These are phyloP conservation scores for Amanita rubescens DNA, from an alignment of 768 basidiomycete species.

Conservation along the genomic window DNA sequence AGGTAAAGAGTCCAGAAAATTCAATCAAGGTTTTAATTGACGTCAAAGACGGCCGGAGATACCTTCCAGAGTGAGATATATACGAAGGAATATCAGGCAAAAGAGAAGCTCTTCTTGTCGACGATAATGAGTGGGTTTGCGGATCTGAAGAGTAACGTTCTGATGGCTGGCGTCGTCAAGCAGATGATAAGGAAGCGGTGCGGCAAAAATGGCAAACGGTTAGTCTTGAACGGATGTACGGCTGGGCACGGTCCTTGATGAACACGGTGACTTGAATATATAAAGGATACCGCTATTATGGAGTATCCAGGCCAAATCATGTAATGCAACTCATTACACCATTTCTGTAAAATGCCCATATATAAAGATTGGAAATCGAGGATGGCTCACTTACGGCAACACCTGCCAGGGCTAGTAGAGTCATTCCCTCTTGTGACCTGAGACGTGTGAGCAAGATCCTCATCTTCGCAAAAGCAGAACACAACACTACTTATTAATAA, in stretches of 20 bases:
- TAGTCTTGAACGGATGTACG: conserved; percentile 22
- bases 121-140: conserved; percentile 26
- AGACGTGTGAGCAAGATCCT: background rate
- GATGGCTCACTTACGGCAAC: background rate
- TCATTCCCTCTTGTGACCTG: background rate
- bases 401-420: background rate
- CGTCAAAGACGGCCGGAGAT: conserved; percentile 32
- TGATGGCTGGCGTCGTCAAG: conserved; percentile 34
- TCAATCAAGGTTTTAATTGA: conserved; percentile 40
- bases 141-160: conserved; percentile 33
- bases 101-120: conserved; percentile 21
- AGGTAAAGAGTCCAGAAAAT: conserved; percentile 19
- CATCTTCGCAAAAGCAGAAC: background rate
- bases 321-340: background rate
- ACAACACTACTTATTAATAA: background rate
- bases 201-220: conserved; percentile 70
- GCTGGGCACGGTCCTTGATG: conserved; percentile 5
- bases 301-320: background rate
- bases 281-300: background rate
- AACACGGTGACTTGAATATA: conserved; percentile 6
- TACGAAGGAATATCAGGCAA: conserved; percentile 23
- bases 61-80: conserved; percentile 21
- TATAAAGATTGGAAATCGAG: background rate
- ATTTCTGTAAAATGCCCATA: no score
- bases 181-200: conserved; percentile 37